Evolutionary conservation across 108 stramenopile genomes (phyloP).

Genomic region (Fragilariopsis cylindrus): DNA sequence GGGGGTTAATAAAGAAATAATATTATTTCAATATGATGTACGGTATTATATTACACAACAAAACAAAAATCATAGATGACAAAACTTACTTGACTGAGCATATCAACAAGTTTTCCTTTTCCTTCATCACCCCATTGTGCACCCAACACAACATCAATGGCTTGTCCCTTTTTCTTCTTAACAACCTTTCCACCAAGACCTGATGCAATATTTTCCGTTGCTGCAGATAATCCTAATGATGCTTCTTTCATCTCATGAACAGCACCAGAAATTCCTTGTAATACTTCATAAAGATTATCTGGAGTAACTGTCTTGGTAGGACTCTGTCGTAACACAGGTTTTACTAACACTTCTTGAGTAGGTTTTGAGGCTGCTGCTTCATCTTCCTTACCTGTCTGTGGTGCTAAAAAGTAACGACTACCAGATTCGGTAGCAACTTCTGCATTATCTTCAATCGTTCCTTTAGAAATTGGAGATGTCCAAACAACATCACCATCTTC

Average conservation of each 20-base stretch:
- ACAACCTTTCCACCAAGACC: background rate
- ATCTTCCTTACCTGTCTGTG: background rate
- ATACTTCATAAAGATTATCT: background rate
- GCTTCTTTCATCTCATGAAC: background rate
- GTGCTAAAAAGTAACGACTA: conserved; percentile 4
- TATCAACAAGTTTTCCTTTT: conserved; percentile 99
- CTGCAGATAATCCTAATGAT: background rate
- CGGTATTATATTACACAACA: background rate
- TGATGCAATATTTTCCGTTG: background rate
- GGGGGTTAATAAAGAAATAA: background rate
- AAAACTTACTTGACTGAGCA: conserved; percentile 75
- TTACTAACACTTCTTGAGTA: background rate
- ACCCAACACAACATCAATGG: conserved; percentile 93
- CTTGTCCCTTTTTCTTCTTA: conserved; percentile 35
- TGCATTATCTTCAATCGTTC: background rate
- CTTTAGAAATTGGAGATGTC: conserved; percentile 11
- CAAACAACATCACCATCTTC: conserved; percentile 11
- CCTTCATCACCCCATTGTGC: conserved; percentile 99
- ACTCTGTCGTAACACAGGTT: background rate
- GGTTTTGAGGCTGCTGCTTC: background rate
- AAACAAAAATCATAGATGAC: conserved; percentile 6
- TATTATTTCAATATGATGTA: background rate
- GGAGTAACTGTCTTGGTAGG: conserved; percentile 4
- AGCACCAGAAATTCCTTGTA: background rate
- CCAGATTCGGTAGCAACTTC: conserved; percentile 18